These are phyloP conservation scores for Paraphoma sp. DNA, from an alignment of 2,329 filamentous ascomycete genomes.

Conservation along the genomic window DNA sequence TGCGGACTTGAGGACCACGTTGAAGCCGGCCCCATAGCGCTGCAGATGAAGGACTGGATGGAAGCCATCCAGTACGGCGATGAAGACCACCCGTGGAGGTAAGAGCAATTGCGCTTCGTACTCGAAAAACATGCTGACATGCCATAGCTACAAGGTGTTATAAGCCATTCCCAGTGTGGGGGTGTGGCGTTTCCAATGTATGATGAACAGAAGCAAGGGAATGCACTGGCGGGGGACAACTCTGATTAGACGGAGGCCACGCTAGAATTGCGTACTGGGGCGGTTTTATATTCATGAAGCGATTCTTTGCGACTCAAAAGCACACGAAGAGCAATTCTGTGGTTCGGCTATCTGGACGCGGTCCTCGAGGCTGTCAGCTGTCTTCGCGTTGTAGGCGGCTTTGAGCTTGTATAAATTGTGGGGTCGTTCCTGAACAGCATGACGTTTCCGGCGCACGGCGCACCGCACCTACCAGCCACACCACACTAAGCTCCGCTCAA, in stretches of 20 bases:
- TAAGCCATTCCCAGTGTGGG: conserved; percentile 1
- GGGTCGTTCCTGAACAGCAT: conserved; percentile 19
- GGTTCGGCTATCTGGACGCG: neutral
- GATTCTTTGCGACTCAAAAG: neutral
- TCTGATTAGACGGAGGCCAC: conserved; percentile 10
- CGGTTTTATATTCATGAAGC: conserved; percentile 1
- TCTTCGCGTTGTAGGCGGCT: neutral
- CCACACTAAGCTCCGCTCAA: neutral
- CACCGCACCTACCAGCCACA: neutral
- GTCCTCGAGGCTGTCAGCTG: neutral
- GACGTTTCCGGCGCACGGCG: conserved; percentile 10
- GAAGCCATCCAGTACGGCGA: conserved; percentile 95
- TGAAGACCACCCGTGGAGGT: conserved; percentile 85
- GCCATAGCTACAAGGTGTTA: conserved; percentile 35
- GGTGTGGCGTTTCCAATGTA: neutral
- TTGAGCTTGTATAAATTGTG: conserved; percentile 7
- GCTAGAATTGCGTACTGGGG: conserved; percentile 9
- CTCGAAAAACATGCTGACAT: conserved; percentile 22
- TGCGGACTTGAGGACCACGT: conserved; percentile 82
- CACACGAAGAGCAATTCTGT: neutral
- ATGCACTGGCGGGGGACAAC: neutral
- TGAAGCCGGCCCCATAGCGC: conserved; percentile 86
- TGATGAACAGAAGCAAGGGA: neutral
- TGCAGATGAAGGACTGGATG: conserved; percentile 95
- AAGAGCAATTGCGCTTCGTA: conserved; percentile 42